These are phyloP conservation scores for Xylariaceae sp. DNA, from an alignment of 2,329 filamentous ascomycete species.

Conservation along the genomic window DNA sequence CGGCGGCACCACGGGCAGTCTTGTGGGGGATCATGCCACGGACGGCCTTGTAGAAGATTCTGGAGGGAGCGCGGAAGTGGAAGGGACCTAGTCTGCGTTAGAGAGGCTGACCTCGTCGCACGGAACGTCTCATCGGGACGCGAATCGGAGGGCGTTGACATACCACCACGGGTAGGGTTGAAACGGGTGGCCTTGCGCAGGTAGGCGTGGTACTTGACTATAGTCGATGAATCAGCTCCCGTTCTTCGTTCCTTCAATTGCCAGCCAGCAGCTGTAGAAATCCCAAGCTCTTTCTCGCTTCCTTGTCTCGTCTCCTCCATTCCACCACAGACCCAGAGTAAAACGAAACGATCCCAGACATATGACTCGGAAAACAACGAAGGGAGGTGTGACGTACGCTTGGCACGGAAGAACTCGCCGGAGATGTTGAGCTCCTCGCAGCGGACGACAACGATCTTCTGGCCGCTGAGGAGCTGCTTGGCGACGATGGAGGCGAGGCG, in stretches of 20 bases:
- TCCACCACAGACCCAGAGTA: not conserved
- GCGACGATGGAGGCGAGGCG: constrained; percentile 96
- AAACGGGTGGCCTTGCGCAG: constrained; percentile 99
- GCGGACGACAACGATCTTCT: constrained; percentile 99
- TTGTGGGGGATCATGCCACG: constrained; percentile 99
- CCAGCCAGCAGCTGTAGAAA: not conserved
- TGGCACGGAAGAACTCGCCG: constrained; percentile 99
- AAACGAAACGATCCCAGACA: not conserved
- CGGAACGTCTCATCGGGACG: constrained; percentile 15
- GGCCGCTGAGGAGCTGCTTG: constrained; percentile 97
- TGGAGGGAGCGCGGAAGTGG: constrained; percentile 98
- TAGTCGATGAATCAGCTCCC: constrained; percentile 46
- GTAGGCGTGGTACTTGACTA: constrained; percentile 99
- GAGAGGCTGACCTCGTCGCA: constrained; percentile 17
- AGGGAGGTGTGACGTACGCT: constrained; percentile 71
- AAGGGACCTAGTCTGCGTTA: constrained; percentile 69
- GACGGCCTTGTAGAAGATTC: constrained; percentile 99
- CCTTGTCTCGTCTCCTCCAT: not conserved
- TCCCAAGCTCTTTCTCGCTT: constrained; percentile 14
- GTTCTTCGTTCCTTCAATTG: constrained; percentile 10
- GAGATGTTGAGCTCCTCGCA: constrained; percentile 99
- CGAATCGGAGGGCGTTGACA: constrained; percentile 36
- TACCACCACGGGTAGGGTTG: constrained; percentile 98
- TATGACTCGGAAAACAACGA: constrained; percentile 1
- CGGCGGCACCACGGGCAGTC: constrained; percentile 94